These are phyloP conservation scores for Penicillium arizonense DNA, from an alignment of 495 filamentous ascomycete species.

Conservation along the genomic window DNA sequence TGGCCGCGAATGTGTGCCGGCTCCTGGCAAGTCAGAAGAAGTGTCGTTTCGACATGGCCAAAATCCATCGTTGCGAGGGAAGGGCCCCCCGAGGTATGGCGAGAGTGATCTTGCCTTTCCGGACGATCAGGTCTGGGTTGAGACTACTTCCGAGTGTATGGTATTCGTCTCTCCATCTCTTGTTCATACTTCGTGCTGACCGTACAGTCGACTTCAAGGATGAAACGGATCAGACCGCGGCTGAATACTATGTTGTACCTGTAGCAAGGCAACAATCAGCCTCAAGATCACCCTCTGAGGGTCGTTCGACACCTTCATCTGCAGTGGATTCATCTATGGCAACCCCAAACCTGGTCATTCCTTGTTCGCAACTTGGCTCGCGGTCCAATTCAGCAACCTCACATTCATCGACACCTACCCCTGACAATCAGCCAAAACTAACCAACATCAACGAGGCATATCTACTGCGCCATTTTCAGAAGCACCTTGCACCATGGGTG, in stretches of 20 bases:
- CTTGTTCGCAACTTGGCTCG: constrained; percentile 14
- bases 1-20: constrained; percentile 41
- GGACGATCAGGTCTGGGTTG: constrained; percentile 38
- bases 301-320: constrained; percentile 27
- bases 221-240: constrained; percentile 41
- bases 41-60: constrained; percentile 45
- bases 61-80: constrained; percentile 40
- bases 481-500: constrained; percentile 39
- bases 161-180: neutral
- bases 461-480: constrained; percentile 40
- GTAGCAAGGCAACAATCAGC: constrained; percentile 15
- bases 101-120: constrained; percentile 43
- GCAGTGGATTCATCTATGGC: constrained; percentile 22
- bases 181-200: neutral
- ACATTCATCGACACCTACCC: constrained; percentile 11
- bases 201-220: constrained; percentile 39
- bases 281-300: constrained; percentile 25
- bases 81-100: constrained; percentile 42
- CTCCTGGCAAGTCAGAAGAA: constrained; percentile 40
- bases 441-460: constrained; percentile 39
- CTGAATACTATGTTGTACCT: constrained; percentile 39
- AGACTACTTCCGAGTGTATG: constrained; percentile 32
- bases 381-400: constrained; percentile 20
- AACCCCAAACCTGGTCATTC: constrained; percentile 10
- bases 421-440: constrained; percentile 25